Base-by-base conservation (phyloP, 2,329 filamentous ascomycete species). In the Metarhizium robertsii region DNA sequence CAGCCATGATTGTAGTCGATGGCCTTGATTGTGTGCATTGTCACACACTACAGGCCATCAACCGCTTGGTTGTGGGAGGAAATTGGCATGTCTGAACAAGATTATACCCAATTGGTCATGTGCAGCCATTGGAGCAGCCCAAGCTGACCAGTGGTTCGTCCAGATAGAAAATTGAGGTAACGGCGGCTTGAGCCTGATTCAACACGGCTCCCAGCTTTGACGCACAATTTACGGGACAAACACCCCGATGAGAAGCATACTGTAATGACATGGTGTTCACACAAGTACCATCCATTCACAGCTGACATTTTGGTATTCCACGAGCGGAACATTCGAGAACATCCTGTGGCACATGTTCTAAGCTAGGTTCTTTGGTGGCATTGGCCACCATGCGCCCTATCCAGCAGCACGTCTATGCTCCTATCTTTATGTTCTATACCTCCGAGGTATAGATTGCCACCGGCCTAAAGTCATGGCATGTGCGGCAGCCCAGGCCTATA, bases 31-130 rank as follows among this genome's bases (percentile, higher is more conserved):
- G 66, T 69, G 67, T 57, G 56, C 57, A 54, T 43, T 40, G 54
- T 34, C 48, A 20, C 49, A 25, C 32, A 36, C 13, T 29, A 38
- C 52, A 47, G 30, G 25, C 49, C 58, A 52, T 53, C 55, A 67
- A 69, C 66, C 66, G 61, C 65, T 59, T 59, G 65, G 62, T 55
- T 61, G 60, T 52, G 47, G 60, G 66, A 64, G 65, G 66, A 68
- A 59, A 56, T 57, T 57, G 57, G 54, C 59, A 61, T 51, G 13
- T 54, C 58, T 60, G 58, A 60, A 46, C 42, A 46, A 38, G 29
- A 8, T 7, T 32, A 32, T 47, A 40, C 50, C 50, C 29, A 53
- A 25, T 50, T 46, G 10, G 20, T 36, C 25, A 48, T 30, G 45
- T 16, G 10, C 45, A 48, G 45, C 13, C 30, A 30, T 48, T 16